phyloP scores from a whole-genome alignment of 1,284 basidiomycete species.

The Trametes sp. region DNA sequence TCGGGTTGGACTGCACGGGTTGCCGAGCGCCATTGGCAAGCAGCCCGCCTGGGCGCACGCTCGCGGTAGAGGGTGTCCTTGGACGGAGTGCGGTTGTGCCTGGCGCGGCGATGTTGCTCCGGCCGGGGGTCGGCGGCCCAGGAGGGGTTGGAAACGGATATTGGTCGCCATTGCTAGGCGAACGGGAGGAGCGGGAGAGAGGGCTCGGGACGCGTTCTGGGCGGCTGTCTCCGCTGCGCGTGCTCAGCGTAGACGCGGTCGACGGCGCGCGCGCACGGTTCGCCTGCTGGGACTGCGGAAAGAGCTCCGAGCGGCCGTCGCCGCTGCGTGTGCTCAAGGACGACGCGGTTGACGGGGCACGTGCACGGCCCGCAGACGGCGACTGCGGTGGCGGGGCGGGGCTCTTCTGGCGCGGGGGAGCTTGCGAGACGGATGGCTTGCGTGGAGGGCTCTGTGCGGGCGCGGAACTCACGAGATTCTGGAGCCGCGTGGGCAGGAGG shows the following conservation, averaged over 20 bases:
- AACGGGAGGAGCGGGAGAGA: slow-evolving; percentile 18
- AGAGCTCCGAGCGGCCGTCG: neutral
- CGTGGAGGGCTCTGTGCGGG: slow-evolving; percentile 31
- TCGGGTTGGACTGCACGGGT: slow-evolving; percentile 34
- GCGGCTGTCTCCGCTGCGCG: slow-evolving; percentile 1
- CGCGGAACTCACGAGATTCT: slow-evolving; percentile 39
- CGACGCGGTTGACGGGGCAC: slow-evolving; percentile 32
- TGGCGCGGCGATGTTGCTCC: slow-evolving; percentile 23
- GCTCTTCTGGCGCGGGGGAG: slow-evolving; percentile 34
- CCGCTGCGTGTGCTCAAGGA: slow-evolving; percentile 15
- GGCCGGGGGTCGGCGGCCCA: slow-evolving; percentile 28
- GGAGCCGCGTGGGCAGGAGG: slow-evolving; percentile 39
- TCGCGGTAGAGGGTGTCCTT: slow-evolving; percentile 32
- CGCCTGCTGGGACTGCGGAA: slow-evolving; percentile 6
- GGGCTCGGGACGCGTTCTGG: slow-evolving; percentile 4
- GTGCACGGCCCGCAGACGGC: slow-evolving; percentile 20
- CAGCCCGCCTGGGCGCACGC: slow-evolving; percentile 26
- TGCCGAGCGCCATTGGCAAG: slow-evolving; percentile 29
- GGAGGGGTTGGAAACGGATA: slow-evolving; percentile 29
- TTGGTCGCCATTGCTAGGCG: slow-evolving; percentile 20
- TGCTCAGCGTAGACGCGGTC: slow-evolving; percentile 24
- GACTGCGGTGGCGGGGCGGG: slow-evolving; percentile 24
- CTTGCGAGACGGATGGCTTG: slow-evolving; percentile 34
- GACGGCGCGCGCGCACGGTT: slow-evolving; percentile 34
- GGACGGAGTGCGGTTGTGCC: slow-evolving; percentile 28